phyloP scores from a whole-genome alignment of 768 basidiomycete genomes.

The Daedaleopsis sinensis region DNA sequence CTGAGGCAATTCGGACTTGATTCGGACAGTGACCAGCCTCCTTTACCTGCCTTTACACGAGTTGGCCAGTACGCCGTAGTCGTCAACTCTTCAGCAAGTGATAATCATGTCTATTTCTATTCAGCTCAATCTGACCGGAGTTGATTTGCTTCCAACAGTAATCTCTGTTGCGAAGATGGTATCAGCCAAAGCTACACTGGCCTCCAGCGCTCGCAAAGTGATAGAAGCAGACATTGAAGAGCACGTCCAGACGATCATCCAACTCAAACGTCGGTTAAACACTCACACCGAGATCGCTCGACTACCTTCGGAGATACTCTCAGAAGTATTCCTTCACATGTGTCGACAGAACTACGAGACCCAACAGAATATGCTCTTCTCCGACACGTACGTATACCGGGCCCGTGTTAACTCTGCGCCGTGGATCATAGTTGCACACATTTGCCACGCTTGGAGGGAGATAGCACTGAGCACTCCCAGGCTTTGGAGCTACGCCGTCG shows the following conservation, averaged over 20 bases:
- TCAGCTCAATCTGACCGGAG: too few relatives aligned
- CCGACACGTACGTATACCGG: neutral
- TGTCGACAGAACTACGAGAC: neutral
- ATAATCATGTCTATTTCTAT: too few relatives aligned
- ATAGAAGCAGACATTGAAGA: conserved; percentile 9
- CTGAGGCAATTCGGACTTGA: too few relatives aligned
- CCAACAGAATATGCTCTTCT: too few relatives aligned
- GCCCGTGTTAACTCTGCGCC: neutral
- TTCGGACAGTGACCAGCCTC: too few relatives aligned
- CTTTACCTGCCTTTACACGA: too few relatives aligned
- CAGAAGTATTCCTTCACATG: conserved; percentile 14
- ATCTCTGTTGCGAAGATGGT: too few relatives aligned
- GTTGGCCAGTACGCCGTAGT: too few relatives aligned
- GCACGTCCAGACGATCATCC: conserved; percentile 7
- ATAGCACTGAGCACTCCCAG: conserved; percentile 11
- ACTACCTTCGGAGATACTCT: conserved; percentile 18
- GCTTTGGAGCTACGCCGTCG: conserved; percentile 10
- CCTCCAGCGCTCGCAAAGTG: neutral
- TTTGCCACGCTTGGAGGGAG: conserved; percentile 12
- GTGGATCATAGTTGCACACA: conserved; percentile 10
- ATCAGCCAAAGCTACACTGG: neutral
- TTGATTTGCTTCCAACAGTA: too few relatives aligned
- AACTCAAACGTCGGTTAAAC: conserved; percentile 12
- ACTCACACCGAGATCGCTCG: conserved; percentile 11
- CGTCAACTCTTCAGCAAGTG: too few relatives aligned